Evolutionary conservation across 2,329 filamentous ascomycete genomes (phyloP), one percentile per base, ranked within the genome.

Genomic region (Trichoderma sp.): DNA sequence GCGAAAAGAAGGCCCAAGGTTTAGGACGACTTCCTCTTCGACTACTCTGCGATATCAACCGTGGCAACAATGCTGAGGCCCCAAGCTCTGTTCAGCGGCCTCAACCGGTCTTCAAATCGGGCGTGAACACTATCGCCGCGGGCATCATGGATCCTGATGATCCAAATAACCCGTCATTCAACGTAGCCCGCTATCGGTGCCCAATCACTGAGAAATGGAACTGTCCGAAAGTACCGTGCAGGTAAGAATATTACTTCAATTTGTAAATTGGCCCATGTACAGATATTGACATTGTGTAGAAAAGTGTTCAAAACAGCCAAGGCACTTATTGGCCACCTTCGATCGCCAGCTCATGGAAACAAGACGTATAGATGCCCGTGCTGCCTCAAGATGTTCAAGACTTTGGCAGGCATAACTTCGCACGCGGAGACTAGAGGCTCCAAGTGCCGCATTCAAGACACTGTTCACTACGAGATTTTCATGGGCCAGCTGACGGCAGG

Each of bases 171-270:
- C 78, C 78, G 0, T 79, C 81, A 11, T 91, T 87, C 78, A 82
- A 86, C 55, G 78, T 82, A 1, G 78, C 81, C 2, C 79, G 80
- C 6, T 90, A 89, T 80, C 84, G 77, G 70, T 80, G 85, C 53
- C 67, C 78, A 0, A 78, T 83, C 34, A 79, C 82, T 1, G 77
- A 80, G 59, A 82, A 80, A 63, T 92, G 84, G 79, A 81, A 79
- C 68, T 92, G 90, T 69, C 89, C 89, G 0, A 84, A 86, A 70
- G 73, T 74, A 1, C 74, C 77, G 3, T 91, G 90, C 84, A 79
- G 81, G 84, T 88, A 81, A 81, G 83, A 79, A 13, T 9, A 28
- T 13, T 4, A 13, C 13, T 3, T 62, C 39, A 20, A 3, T 23
- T 6, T 32, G 7, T 12, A 12, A 11, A 12, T 23, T 23, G 39